Evolutionary conservation across 192 early-diverging fungal genomes (phyloP), one percentile per base, ranked within the genome.

Genomic region (Lunasporangiospora selenospora): DNA sequence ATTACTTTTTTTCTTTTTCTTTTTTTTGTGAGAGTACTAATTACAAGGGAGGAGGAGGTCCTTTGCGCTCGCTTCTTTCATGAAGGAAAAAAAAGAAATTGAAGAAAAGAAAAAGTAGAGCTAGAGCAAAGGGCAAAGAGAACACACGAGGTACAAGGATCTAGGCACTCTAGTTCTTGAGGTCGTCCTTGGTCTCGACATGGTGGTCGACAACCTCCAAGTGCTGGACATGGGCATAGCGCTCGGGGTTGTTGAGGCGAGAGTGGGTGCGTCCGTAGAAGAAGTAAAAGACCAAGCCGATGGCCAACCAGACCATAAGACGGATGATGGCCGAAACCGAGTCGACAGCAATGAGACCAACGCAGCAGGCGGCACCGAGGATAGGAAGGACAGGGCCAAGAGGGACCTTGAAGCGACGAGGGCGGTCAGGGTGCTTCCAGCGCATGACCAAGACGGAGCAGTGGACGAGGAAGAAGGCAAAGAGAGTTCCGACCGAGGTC

Each of bases 391-490:
- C 81, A 7, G 85, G 86, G 0, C 86, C 81, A 3, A 88, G 80
- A 1, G 93, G 92, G 34, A 95, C 87, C 24, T 52, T 65, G 79
- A 96, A 96, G 0, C 82, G 79, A 23, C 93, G 81, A 37, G 79
- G 78, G 15, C 78, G 76, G 51, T 92, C 78, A 2, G 92, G 89
- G 34, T 90, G 80, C 11, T 80, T 88, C 53, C 79, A 88, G 19
- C 93, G 84, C 45, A 94, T 79, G 21, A 96, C 79, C 31, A 89
- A 66, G 4, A 90, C 85, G 26, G 88, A 85, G 34, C 86, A 59
- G 43, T 93, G 89, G 38, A 95, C 94, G 16, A 96, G 53, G 66
- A 92, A 87, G 83, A 94, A 95, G 15, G 92, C 93, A 44, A 93
- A 81, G 33, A 96, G 67, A 7, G 94, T 93, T n/a, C 93, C 94